These are phyloP conservation scores for Macrolepiota dolichaula DNA, from an alignment of 768 basidiomycete species.

Conservation along the genomic window DNA sequence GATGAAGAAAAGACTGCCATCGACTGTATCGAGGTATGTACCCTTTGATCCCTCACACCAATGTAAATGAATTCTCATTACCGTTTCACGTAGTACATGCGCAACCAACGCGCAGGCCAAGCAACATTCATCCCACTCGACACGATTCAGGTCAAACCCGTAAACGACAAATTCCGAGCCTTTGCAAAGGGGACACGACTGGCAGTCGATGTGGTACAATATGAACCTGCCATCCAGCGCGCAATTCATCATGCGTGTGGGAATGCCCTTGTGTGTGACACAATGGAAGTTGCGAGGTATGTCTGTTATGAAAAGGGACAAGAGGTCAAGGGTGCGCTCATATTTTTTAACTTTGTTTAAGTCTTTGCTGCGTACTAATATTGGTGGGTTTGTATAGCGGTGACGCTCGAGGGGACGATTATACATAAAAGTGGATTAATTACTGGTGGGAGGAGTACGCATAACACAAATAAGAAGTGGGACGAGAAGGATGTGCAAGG, in stretches of 20 bases:
- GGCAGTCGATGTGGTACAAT: conserved; percentile 83
- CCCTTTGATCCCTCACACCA: background rate
- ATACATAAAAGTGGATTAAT: conserved; percentile 98
- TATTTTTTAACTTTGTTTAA: background rate
- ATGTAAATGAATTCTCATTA: background rate
- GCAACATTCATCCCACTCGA: conserved; percentile 99
- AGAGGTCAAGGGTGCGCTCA: conserved; percentile 87
- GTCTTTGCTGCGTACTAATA: background rate
- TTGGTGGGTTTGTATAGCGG: conserved; percentile 49
- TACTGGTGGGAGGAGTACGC: conserved; percentile 87
- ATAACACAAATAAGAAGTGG: conserved; percentile 81
- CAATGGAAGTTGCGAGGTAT: conserved; percentile 87
- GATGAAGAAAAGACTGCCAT: conserved; percentile 97
- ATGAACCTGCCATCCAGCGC: conserved; percentile 81
- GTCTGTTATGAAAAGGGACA: conserved; percentile 94
- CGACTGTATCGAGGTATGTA: conserved; percentile 87
- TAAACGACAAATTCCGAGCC: conserved; percentile 92
- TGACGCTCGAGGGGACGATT: conserved; percentile 93
- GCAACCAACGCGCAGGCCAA: conserved; percentile 90
- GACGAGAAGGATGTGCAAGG: conserved; percentile 93
- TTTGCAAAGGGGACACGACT: conserved; percentile 86
- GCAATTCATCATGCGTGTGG: conserved; percentile 98
- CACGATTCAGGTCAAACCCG: conserved; percentile 90
- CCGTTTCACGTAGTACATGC: conserved; percentile 71
- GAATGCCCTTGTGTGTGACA: conserved; percentile 92